Evolutionary conservation across 164 flowering plant genomes (phyloP), one percentile per base, ranked within the genome.

Genomic region (Dillenia turbinata): DNA sequence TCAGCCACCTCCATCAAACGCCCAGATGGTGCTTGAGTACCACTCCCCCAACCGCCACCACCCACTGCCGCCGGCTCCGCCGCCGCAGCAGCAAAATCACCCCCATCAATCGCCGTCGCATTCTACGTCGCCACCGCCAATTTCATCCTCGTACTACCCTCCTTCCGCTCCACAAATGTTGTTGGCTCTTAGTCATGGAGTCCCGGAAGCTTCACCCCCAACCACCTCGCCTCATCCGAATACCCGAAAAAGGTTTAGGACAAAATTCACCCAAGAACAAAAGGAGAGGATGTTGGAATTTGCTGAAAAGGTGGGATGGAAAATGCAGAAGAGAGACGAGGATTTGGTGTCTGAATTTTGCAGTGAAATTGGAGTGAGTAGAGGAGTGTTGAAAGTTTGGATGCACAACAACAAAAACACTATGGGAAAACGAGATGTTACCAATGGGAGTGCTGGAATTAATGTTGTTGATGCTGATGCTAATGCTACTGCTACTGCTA

Each of bases 341-440:
- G 63, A 33, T 0, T 9, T 68, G 49, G 79, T 86, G 44, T 72
- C 75, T 49, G 79, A 82, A 33, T 86, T 90, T 60, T 90, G 97
- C 75, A 66, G 67, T 51, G 90, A 85, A 60, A 53, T 86, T 72
- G 90, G 94, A 16, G 76, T 90, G 1, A 57, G 66, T 0, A 84
- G 73, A 63, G 65, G 76, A 0, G 89, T 90, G 7, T 62, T 90
- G 59, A 90, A 88, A 68, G 94, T 90, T 8, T 90, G 97, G 97
- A 90, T 90, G 92, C 94, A 86, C 51, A 90, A 90, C 67, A 80
- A 90, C 75, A 87, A 86, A 76, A 58, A 77, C 65, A 69, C 65
- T 53, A 49, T 79, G 49, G 75, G 66, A 16, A 81, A 74, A 75
- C 70, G 33, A 26, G 33, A 26, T 26, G 33, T 26, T 5, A 26